Base-by-base conservation (phyloP, 2,329 filamentous ascomycete species). In the Incumbomyces lentus region DNA sequence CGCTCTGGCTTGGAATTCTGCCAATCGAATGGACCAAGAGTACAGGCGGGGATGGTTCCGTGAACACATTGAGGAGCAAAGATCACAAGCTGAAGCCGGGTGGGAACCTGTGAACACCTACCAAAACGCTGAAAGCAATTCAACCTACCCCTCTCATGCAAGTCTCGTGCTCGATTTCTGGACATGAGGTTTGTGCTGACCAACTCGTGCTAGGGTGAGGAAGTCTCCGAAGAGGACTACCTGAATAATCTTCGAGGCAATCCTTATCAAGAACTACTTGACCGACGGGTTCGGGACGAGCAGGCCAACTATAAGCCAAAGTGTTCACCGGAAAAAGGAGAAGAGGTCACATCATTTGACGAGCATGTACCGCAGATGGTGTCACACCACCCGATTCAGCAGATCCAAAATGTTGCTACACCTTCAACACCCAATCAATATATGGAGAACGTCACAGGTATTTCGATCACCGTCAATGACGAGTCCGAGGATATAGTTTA, bases 31-130 rank as follows among this genome's bases (percentile, higher is more conserved):
- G 32, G 31, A 30, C 8, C 18, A 22, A 45, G 42, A 26, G 13
- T 45, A 37, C 42, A 45, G 42, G 33, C 42, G 42, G 30, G 42
- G 42, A 14, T 31, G 33, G 34, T 37, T 37, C 19, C 18, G 33
- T 4, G 33, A 30, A 17, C 19, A 37, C 10, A 12, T 37, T 17
- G 42, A 45, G 34, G 31, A 35, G 22, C 18, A n/a, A 38, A 19
- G 33, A 45, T 19, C 34, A 17, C 11, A 22, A 38, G 33, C 17
- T 16, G 18, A 17, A 17, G 42, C 7, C n/a, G 42, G 33, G 30
- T 45, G 42, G 33, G 30, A 16, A n/a, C 11, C 42, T 37, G 33
- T 45, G 33, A 31, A 13, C 30, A 6, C 38, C 17, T 16, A 38
- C 8, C 8, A 33, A 16, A 32, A 7, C 40, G 34, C n/a, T 19